phyloP scores from a whole-genome alignment of 805 yeast species.

The Sugiyamaella lignohabitans region DNA sequence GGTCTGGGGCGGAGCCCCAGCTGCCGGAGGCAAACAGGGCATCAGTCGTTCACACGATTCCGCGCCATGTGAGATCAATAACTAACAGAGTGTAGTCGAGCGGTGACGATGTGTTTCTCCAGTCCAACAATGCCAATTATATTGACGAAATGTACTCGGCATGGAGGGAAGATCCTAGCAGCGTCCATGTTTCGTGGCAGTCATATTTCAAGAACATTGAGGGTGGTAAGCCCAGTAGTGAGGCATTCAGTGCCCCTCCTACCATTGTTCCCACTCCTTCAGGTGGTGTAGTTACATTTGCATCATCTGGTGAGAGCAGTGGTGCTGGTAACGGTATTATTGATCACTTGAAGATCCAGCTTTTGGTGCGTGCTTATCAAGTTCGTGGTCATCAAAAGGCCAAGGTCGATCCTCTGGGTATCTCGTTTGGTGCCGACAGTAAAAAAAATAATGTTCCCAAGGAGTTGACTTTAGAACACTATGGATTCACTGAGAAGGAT shows the following conservation, averaged over 20 bases:
- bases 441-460: conserved; percentile 51
- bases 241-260: conserved; percentile 89
- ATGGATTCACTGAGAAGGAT: conserved; percentile 85
- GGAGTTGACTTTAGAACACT: conserved; percentile 87
- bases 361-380: conserved; percentile 96
- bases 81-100: background rate
- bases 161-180: conserved; percentile 82
- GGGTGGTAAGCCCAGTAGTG: conserved; percentile 55
- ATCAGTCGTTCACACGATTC: no score
- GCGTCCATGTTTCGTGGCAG: conserved; percentile 96
- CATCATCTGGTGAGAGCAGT: conserved; percentile 41
- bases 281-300: conserved; percentile 63
- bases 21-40: no score
- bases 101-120: conserved; percentile 63
- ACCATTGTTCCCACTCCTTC: conserved; percentile 75
- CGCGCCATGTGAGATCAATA: background rate
- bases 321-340: conserved; percentile 51
- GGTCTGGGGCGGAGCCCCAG: no score
- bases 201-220: conserved; percentile 88
- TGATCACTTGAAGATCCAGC: conserved; percentile 89
- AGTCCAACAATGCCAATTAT: conserved; percentile 79
- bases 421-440: conserved; percentile 58
- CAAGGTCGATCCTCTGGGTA: conserved; percentile 88
- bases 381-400: conserved; percentile 98
- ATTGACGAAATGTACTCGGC: conserved; percentile 97